These are phyloP conservation scores for Entrophospora sp. DNA, from an alignment of 192 early-diverging fungal species.

Conservation along the genomic window DNA sequence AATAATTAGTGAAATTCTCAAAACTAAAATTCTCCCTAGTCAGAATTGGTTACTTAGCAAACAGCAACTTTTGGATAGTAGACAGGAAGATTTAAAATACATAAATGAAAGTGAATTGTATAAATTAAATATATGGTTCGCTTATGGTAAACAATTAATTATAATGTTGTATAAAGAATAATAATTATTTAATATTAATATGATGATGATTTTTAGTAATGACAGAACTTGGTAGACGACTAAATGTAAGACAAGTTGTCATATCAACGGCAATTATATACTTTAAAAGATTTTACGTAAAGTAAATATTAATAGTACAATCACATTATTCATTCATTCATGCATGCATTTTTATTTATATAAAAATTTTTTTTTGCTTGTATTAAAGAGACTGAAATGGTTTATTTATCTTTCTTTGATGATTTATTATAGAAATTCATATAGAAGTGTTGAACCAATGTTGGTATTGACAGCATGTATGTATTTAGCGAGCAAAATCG, in stretches of 20 bases:
- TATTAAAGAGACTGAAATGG: too few relatives aligned
- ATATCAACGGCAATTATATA: conserved; percentile 78
- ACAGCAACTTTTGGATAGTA: conserved; percentile 37
- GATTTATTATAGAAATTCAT: conserved; percentile 73
- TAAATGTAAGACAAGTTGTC: conserved; percentile 72
- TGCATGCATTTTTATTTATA: too few relatives aligned
- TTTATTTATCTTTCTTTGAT: too few relatives aligned
- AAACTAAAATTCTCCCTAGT: too few relatives aligned
- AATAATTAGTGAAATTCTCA: too few relatives aligned
- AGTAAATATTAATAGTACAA: conserved; percentile 44
- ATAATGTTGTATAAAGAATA: too few relatives aligned
- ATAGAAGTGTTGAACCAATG: conserved; percentile 64
- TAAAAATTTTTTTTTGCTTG: too few relatives aligned
- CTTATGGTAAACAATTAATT: conserved; percentile 45
- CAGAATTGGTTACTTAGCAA: conserved; percentile 57
- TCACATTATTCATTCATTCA: too few relatives aligned
- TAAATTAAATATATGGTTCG: conserved; percentile 58
- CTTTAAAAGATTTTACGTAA: conserved; percentile 84
- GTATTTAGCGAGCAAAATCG: conserved; percentile 85
- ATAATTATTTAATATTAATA: too few relatives aligned
- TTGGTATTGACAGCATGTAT: conserved; percentile 74
- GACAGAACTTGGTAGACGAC: conserved; percentile 57
- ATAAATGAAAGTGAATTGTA: conserved; percentile 41
- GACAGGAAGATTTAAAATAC: conserved; percentile 47
- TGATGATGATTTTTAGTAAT: too few relatives aligned